These are phyloP conservation scores for Neonectria faginata DNA, from an alignment of 2,329 filamentous ascomycete species.

Conservation along the genomic window DNA sequence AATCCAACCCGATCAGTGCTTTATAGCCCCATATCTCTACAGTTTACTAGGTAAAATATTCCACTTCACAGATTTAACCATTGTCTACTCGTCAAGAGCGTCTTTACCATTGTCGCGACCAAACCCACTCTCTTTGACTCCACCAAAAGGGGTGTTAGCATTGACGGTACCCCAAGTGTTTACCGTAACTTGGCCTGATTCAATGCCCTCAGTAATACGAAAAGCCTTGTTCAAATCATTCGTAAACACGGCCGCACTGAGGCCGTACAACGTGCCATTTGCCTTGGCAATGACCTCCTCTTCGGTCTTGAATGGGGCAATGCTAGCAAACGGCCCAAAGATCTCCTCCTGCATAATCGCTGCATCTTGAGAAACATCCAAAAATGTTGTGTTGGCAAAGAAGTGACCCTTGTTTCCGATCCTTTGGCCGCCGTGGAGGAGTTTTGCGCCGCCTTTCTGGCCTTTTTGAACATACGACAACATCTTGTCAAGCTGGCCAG, in stretches of 20 bases:
- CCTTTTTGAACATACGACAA: constrained; percentile 66
- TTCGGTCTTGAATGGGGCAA: constrained; percentile 43
- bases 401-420: constrained; percentile 41
- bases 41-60: constrained; percentile 34
- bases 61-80: constrained; percentile 47
- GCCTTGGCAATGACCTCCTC: constrained; percentile 44
- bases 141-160: constrained; percentile 49
- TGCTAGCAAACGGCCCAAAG: constrained; percentile 48
- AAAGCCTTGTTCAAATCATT: constrained; percentile 55
- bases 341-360: constrained; percentile 47
- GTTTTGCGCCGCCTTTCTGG: constrained; percentile 26
- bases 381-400: constrained; percentile 47
- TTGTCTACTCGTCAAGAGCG: constrained; percentile 47
- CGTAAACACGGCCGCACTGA: constrained; percentile 67
- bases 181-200: constrained; percentile 75
- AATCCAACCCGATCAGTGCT: not conserved
- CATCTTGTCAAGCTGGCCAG: constrained; percentile 72
- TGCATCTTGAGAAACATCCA: constrained; percentile 42
- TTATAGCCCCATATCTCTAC: not conserved
- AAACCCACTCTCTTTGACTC: constrained; percentile 50
- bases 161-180: constrained; percentile 54
- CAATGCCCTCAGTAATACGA: constrained; percentile 52
- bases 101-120: constrained; percentile 50
- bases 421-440: constrained; percentile 35
- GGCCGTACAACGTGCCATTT: constrained; percentile 61